Evolutionary conservation across 2,329 filamentous ascomycete species (phyloP), one percentile per base, ranked within the genome.

Genomic region (Parasarocladium wereldwijsianum): DNA sequence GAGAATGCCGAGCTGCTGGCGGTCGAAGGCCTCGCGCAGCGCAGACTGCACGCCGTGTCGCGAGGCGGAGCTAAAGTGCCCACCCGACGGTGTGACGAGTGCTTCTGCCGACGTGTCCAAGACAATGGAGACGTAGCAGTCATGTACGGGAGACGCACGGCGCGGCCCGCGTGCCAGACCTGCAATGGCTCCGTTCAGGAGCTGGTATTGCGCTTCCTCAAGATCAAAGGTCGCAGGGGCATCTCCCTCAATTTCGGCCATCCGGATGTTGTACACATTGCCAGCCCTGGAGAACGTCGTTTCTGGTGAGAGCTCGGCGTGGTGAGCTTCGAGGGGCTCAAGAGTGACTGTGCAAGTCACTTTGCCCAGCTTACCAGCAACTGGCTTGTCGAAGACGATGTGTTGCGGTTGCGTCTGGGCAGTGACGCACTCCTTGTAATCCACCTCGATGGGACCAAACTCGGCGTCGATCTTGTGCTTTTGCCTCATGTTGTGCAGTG

Each of bases 391-490:
- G 44, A 85, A 85, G 4, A 74, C 57, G 31, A 69, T 66, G 15
- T 66, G 70, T 21, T 75, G 64, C 0, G 68, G 55, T 0, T 50
- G 47, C 1, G 75, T 76, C 0, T 64, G 43, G 3, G 60, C 58
- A 0, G 73, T 70, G 8, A 90, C 59, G 27, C 76, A 78, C 55
- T 98, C 90, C 32, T 92, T 78, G 54, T 96, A 98, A 40, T 92
- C 85, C 36, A 98, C 93, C 43, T 93, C 82, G 37, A 98, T 93
- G 31, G 75, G 76, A 9, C 87, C 86, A 61, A 93, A 93, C 58
- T 75, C 37, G 64, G 85, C 66, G 72, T 93, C 51, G 62, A 66
- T 84, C 50, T 90, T 93, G 55, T 94, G 77, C 45, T 93, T 84
- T 31, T 83, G 81, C 39, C 90, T 74, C 8, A 98, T 70, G 24